Conservation (phyloP, 129 eudicot genomes). For the Escallonia herrerae region DNA sequence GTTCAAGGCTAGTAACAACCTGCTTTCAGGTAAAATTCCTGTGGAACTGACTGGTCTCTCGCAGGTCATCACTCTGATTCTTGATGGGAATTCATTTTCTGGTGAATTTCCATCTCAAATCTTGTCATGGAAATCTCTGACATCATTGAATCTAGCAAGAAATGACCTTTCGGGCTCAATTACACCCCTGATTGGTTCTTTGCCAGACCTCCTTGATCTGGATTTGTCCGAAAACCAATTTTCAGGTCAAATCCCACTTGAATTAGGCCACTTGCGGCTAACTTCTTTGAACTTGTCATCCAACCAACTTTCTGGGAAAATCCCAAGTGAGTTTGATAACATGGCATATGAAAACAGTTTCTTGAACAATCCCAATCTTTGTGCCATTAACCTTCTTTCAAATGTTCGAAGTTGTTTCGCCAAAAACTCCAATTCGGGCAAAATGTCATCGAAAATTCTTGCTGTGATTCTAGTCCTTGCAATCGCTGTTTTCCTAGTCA, state of each 20-base stretch:
- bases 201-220: constrained; percentile 5
- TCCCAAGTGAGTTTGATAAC: constrained; percentile 10
- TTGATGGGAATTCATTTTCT: not conserved
- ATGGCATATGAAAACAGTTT: constrained; percentile 6
- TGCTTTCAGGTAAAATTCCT: not conserved
- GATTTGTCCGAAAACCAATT: constrained; percentile 16
- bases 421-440: constrained; percentile 10
- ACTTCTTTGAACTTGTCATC: constrained; percentile 3
- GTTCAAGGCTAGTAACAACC: not conserved
- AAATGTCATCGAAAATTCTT: not conserved
- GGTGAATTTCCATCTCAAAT: not conserved
- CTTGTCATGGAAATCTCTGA: not conserved
- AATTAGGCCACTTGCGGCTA: constrained; percentile 14
- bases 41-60: not conserved
- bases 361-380: constrained; percentile 7
- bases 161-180: not conserved
- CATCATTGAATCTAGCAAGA: not conserved
- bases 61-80: not conserved
- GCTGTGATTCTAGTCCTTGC: not conserved
- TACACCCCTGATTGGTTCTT: not conserved
- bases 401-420: constrained; percentile 42
- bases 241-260: constrained; percentile 20
- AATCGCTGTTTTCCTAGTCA: not conserved
- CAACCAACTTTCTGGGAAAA: constrained; percentile 16
- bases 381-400: constrained; percentile 17